A percentile compares a stretch with the other conserved stretches of the same genome.
phyloP scores from a whole-genome alignment of 2,329 filamentous ascomycete species.

The Monilinia polystroma region DNA sequence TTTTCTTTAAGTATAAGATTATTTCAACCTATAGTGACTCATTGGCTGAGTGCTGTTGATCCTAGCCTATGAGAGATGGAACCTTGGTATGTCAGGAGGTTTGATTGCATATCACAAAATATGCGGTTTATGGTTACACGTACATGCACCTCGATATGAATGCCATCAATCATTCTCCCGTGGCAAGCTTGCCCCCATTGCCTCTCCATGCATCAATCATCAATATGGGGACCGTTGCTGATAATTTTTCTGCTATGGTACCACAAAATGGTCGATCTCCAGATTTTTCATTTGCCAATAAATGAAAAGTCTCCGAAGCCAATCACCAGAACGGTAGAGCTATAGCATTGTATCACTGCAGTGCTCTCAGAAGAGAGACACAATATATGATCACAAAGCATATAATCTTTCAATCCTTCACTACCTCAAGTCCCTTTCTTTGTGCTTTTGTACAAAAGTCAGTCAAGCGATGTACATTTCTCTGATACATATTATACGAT shows the following conservation, averaged over 20 bases:
- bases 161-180: not conserved
- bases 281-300: not conserved
- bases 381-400: not conserved
- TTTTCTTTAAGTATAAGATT: not conserved
- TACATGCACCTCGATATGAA: not conserved
- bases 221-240: not conserved
- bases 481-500: not conserved
- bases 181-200: not conserved
- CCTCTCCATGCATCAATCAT: not conserved
- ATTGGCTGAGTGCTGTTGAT: no score
- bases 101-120: no score
- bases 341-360: not conserved
- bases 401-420: not conserved
- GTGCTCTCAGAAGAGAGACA: not conserved
- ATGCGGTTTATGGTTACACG: no score
- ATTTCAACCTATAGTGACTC: no score
- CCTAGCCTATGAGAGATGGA: no score
- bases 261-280: not conserved
- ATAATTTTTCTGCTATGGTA: not conserved
- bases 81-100: no score
- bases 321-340: not conserved
- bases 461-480: not conserved
- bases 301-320: not conserved
- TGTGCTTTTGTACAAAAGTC: not conserved
- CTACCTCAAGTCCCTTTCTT: no score